Base-by-base conservation (phyloP, 768 basidiomycete genomes). In the Mycena amicta region DNA sequence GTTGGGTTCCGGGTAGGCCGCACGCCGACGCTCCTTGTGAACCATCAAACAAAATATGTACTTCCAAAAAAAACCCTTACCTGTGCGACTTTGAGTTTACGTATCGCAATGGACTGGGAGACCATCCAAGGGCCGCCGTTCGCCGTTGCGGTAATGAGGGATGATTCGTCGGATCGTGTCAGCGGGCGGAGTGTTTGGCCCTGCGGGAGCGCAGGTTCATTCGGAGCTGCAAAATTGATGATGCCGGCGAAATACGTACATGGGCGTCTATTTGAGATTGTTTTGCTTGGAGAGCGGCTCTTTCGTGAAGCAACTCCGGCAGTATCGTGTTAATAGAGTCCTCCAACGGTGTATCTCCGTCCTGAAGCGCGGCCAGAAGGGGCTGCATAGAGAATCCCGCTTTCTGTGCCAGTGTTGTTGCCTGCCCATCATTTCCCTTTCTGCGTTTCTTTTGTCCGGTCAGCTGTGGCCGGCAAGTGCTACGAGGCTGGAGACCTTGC, bases 61-160 rank as follows among this genome's bases (percentile, higher is more conserved):
- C n/a, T n/a, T n/a, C n/a, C n/a, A n/a, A n/a, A n/a, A n/a, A n/a
- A n/a, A n/a, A n/a, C 64, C 46, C 71, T 62, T 64, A 80, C 78
- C 45, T 74, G 77, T 30, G 70, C 70, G 15, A 86, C 53, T 65
- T 79, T 80, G 46, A 85, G 71, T 62, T 80, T 84, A 46, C 82
- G 75, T 50, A 74, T 41, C 26, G 69, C 60, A 26, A 83, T 70
- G 22, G 69, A 68, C 41, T 80, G 74, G 4, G 65, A 61, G 40
- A 69, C 53, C 15, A 72, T 68, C 49, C 62, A 57, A 31, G 57
- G 50, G 20, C 68, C 53, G 6, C 59, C 59, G 3, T 63, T 54
- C 29, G 56, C 66, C 4, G 62, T 61, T 18, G 51, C 56, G 25
- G 71, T 63, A 60, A 78, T 59, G 25, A 77, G 63, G 28, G 76